These are phyloP conservation scores for Naganishia vishniacii DNA, from an alignment of 768 basidiomycete species.

Conservation along the genomic window DNA sequence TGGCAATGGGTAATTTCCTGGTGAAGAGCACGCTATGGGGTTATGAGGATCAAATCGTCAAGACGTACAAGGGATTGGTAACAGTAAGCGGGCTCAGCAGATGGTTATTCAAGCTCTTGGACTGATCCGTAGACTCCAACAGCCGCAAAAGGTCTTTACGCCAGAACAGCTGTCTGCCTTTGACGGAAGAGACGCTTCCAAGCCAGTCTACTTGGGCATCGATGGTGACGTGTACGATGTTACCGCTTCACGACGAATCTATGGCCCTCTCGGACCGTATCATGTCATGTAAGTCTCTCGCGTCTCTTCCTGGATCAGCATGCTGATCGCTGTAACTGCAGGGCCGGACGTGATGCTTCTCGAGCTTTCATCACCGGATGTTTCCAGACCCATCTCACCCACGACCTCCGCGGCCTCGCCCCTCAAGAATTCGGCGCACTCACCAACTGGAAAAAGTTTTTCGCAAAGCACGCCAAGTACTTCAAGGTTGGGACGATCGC, in stretches of 20 bases:
- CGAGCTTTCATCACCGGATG: slow-evolving; percentile 90
- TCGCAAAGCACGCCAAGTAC: slow-evolving; percentile 73
- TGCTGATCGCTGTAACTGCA: no score
- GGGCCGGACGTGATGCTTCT: slow-evolving; percentile 79
- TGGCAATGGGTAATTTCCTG: slow-evolving; percentile 63
- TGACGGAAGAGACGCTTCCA: slow-evolving; percentile 63
- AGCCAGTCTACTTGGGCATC: slow-evolving; percentile 81
- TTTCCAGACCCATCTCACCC: slow-evolving; percentile 81
- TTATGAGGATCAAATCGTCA: slow-evolving; percentile 61
- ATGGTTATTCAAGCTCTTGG: neutral
- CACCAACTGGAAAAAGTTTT: slow-evolving; percentile 85
- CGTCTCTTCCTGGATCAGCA: no score
- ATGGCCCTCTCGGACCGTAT: slow-evolving; percentile 74
- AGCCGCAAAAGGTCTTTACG: slow-evolving; percentile 55
- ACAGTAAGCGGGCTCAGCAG: slow-evolving; percentile 4
- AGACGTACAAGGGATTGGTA: slow-evolving; percentile 47
- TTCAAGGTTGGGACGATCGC: slow-evolving; percentile 65
- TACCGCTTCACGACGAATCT: slow-evolving; percentile 64
- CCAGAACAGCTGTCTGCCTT: slow-evolving; percentile 62
- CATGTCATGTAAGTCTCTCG: slow-evolving; percentile 42
- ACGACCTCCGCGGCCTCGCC: slow-evolving; percentile 77
- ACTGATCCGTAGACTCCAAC: neutral
- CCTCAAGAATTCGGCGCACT: slow-evolving; percentile 66
- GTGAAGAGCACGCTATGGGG: slow-evolving; percentile 86
- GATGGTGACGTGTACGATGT: slow-evolving; percentile 93